Percentiles rank a stretch among this genome's conserved stretches.
Evolutionary conservation across 2,329 filamentous ascomycete genomes (phyloP).

Genomic region (Stenocarpella maydis): DNA sequence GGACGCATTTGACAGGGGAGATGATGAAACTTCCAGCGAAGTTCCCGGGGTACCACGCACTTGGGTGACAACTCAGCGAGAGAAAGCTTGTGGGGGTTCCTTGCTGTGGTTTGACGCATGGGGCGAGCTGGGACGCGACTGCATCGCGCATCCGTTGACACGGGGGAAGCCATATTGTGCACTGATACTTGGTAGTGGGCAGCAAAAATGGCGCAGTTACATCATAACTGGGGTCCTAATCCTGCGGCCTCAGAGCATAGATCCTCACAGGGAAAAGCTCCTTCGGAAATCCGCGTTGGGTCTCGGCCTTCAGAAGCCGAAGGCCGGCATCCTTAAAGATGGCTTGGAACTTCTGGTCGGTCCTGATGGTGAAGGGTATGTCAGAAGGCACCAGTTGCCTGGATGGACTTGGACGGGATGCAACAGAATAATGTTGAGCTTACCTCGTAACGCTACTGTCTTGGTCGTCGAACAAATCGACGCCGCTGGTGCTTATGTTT

Average conservation of each 20-base stretch:
- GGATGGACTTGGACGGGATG: slow-evolving; percentile 3
- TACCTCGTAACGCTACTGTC: slow-evolving; percentile 81
- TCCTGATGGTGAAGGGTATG: slow-evolving; percentile 53
- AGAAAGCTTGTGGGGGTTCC: slow-evolving; percentile 14
- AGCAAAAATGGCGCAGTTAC: not conserved
- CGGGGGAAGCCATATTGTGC: not conserved
- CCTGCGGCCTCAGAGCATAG: slow-evolving; percentile 73
- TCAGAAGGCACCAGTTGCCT: not conserved
- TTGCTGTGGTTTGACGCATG: not conserved
- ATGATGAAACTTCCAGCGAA: slow-evolving; percentile 1
- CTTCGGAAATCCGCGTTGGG: slow-evolving; percentile 76
- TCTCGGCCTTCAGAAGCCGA: slow-evolving; percentile 72
- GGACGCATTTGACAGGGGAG: not conserved
- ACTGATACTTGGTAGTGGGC: not conserved
- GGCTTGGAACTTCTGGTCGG: slow-evolving; percentile 73
- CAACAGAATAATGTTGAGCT: slow-evolving; percentile 33
- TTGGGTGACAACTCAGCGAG: slow-evolving; percentile 19
- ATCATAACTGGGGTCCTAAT: slow-evolving; percentile 4
- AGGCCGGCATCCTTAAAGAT: slow-evolving; percentile 77
- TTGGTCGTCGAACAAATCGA: slow-evolving; percentile 76
- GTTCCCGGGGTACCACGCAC: slow-evolving; percentile 20
- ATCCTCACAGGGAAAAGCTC: slow-evolving; percentile 77
- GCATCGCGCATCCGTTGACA: slow-evolving; percentile 1
- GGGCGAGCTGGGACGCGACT: slow-evolving; percentile 10
- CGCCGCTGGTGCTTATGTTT: slow-evolving; percentile 67